Base-by-base conservation (phyloP, 75 land plant genomes). In the Cryptomeria japonica region DNA sequence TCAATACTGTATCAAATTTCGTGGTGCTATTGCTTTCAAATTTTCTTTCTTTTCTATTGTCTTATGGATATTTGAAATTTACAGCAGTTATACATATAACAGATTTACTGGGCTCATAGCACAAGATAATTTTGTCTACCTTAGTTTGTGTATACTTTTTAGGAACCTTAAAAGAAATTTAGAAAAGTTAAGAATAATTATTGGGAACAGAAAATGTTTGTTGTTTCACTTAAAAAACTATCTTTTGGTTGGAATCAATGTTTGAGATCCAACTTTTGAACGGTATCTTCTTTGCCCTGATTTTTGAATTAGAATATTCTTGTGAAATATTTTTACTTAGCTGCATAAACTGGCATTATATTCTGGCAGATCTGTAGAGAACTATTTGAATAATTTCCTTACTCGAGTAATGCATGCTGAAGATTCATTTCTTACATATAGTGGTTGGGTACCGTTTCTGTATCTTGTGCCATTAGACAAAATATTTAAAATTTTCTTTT, bases 401-500 rank as follows among this genome's bases (percentile, higher is more conserved):
- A 82, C 31, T 13, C 6, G 28, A 44, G 84, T 31, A n/a, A 82
- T 41, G 84, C 25, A 9, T 46, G 32, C 22, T n/a, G 34, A 82
- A n/a, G 11, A 46, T 44, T 82, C 47, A 31, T 13, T 28, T 82
- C 6, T n/a, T 82, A 13, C 39, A 41, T 46, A 13, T 82, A 44
- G 82, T 46, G 84, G 84, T 82, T 82, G 31, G 83, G 84, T 31
- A 82, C 53, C 53, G 11, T 82, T 82, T 46, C 51, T 82, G 51
- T 82, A n/a, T 82, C 31, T 46, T 16, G 14, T 38, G 34, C 19
- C 9, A 39, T 49, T 49, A 49, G 51, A 49, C 51, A 49, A 3
- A 49, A 49, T 49, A 49, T 10, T 10, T 11, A 10, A 49, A 10
- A 49, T 10, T 51, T 82, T 82, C 84, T 46, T 82, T 46, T 82